Evolutionary conservation across 1,284 basidiomycete genomes (phyloP).

Genomic region (Phylloporus sp.): DNA sequence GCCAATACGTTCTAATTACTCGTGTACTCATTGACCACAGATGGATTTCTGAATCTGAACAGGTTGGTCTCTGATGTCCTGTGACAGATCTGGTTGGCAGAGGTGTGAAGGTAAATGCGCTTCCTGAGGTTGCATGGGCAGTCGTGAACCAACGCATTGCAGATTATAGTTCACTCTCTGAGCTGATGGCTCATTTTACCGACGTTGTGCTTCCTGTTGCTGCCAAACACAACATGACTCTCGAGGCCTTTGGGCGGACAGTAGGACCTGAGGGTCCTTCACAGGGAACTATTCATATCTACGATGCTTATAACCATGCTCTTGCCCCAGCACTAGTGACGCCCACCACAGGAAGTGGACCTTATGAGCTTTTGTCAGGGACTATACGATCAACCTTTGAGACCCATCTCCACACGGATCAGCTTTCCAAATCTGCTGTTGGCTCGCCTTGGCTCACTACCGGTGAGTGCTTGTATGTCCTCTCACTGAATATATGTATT

Average conservation of each 20-base stretch:
- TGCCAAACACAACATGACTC: slow-evolving; percentile 46
- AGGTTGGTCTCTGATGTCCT: slow-evolving; percentile 36
- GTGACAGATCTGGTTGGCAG: slow-evolving; percentile 49
- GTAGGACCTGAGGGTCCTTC: slow-evolving; percentile 26
- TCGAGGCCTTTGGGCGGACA: slow-evolving; percentile 51
- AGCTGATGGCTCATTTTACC: slow-evolving; percentile 6
- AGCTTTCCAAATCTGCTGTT: slow-evolving; percentile 15
- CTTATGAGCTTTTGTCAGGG: slow-evolving; percentile 55
- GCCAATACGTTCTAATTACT: background rate
- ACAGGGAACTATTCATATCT: slow-evolving; percentile 35
- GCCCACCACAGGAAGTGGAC: slow-evolving; percentile 48
- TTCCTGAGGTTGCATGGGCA: slow-evolving; percentile 46
- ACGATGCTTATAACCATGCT: slow-evolving; percentile 48
- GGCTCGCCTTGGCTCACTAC: slow-evolving; percentile 38
- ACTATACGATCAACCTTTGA: slow-evolving; percentile 50
- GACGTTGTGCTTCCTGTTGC: slow-evolving; percentile 46
- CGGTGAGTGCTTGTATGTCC: slow-evolving; percentile 24
- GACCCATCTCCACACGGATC: slow-evolving; percentile 36
- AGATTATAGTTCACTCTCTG: background rate
- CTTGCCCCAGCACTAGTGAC: slow-evolving; percentile 62
- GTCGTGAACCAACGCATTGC: background rate
- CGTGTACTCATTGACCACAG: slow-evolving; percentile 26
- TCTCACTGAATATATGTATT: background rate
- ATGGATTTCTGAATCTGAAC: slow-evolving; percentile 44
- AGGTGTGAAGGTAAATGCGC: slow-evolving; percentile 56